Percentiles rank a stretch among this genome's conserved stretches.
These are phyloP conservation scores for Nissolia schottii DNA, from an alignment of 306 rosid species.

Conservation along the genomic window DNA sequence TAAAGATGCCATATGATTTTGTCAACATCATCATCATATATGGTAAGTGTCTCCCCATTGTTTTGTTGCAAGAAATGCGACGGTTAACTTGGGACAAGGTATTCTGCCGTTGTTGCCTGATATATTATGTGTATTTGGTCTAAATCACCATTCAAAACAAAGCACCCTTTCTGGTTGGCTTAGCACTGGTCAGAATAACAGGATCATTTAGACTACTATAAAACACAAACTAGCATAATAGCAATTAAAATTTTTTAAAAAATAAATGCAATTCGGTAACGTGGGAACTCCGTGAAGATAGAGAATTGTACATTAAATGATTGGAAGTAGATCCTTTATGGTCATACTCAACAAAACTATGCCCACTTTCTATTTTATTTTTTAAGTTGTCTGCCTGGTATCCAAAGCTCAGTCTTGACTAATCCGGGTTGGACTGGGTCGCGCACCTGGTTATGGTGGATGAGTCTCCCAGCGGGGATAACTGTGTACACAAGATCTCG, in stretches of 20 bases:
- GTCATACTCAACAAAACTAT: no score
- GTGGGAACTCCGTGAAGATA: background rate
- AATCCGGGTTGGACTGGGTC: no score
- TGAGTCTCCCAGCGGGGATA: no score
- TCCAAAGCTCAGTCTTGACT: no score
- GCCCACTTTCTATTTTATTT: no score
- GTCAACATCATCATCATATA: constrained; percentile 25
- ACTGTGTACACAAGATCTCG: no score
- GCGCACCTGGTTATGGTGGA: no score
- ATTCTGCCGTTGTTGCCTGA: background rate
- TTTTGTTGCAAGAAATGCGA: constrained; percentile 6
- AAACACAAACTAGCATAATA: background rate
- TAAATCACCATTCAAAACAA: background rate
- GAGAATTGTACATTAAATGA: background rate
- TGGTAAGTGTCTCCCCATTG: background rate
- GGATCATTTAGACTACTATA: background rate
- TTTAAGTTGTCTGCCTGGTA: no score
- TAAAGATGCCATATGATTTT: constrained; percentile 8
- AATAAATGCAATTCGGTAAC: background rate
- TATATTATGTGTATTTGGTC: constrained; percentile 17
- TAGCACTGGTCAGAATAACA: background rate
- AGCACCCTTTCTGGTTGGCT: background rate
- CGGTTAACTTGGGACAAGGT: constrained; percentile 4
- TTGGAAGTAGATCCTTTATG: no score
- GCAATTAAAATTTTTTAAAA: background rate